These are phyloP conservation scores for Ogataea allantospora DNA, from an alignment of 805 yeast species.

Conservation along the genomic window DNA sequence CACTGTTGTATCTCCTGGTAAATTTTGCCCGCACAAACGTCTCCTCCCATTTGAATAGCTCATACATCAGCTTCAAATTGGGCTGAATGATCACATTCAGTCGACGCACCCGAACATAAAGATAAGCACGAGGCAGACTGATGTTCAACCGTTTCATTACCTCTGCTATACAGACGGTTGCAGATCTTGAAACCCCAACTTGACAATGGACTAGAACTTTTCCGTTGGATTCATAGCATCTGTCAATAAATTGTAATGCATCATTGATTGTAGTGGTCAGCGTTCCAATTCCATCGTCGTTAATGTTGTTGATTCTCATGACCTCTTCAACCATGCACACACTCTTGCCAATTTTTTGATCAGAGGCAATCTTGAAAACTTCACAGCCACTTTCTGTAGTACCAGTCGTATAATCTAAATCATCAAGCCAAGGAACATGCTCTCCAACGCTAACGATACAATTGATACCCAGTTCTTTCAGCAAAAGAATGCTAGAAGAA, in stretches of 20 bases:
- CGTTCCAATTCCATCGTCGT: constrained; percentile 90
- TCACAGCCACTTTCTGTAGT: constrained; percentile 32
- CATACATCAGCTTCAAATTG: constrained; percentile 87
- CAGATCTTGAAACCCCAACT: constrained; percentile 93
- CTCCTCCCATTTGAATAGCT: constrained; percentile 71
- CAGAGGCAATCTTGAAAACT: constrained; percentile 22
- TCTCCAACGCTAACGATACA: constrained; percentile 89
- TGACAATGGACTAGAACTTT: constrained; percentile 84
- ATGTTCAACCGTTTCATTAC: constrained; percentile 76
- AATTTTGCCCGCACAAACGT: constrained; percentile 23
- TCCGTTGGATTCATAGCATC: constrained; percentile 42
- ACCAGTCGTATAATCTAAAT: constrained; percentile 17
- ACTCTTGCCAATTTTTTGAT: constrained; percentile 20
- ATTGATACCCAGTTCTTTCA: constrained; percentile 63
- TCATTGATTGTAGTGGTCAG: constrained; percentile 58
- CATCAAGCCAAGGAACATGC: constrained; percentile 57
- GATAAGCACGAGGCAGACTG: constrained; percentile 73
- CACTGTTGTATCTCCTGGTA: constrained; percentile 14
- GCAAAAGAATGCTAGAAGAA: constrained; percentile 67
- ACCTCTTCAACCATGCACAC: constrained; percentile 42
- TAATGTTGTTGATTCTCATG: constrained; percentile 67
- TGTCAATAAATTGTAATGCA: constrained; percentile 66
- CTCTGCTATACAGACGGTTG: constrained; percentile 94
- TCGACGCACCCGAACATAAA: constrained; percentile 85
- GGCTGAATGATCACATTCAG: constrained; percentile 94